Percentiles rank a stretch among this genome's conserved stretches.
Evolutionary conservation across 257 asterid genomes (phyloP).

Genomic region (Gentiana dahurica): DNA sequence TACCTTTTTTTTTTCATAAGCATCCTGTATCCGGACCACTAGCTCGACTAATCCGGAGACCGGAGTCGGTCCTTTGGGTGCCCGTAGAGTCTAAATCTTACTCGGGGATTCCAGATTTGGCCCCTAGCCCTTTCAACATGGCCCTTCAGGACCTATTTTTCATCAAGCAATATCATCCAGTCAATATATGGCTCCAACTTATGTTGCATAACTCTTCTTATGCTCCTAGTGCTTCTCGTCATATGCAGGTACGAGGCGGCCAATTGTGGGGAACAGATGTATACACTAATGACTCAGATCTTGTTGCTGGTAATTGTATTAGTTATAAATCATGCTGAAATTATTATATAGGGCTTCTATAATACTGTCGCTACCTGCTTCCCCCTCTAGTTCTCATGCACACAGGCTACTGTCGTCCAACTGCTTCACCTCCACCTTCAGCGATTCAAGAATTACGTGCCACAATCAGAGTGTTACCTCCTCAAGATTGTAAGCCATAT

Average conservation of each 20-base stretch:
- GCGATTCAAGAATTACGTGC: slow-evolving; percentile 78
- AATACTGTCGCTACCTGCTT: slow-evolving; percentile 18
- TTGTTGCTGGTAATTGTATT: slow-evolving; percentile 75
- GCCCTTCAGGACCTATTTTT: too few species aligned
- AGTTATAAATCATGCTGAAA: slow-evolving; percentile 2
- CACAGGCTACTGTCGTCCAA: slow-evolving; percentile 89
- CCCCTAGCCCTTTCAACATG: too few species aligned
- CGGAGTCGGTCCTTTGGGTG: too few species aligned
- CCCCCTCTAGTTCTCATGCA: slow-evolving; percentile 86
- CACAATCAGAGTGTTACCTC: slow-evolving; percentile 85
- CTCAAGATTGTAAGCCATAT: slow-evolving; percentile 67
- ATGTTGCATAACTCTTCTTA: neutral
- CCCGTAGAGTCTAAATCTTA: too few species aligned
- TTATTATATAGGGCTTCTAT: neutral
- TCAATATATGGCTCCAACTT: too few species aligned
- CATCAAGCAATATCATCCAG: too few species aligned
- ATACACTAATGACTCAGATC: slow-evolving; percentile 95
- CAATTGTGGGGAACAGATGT: slow-evolving; percentile 99
- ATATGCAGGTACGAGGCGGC: slow-evolving; percentile 84
- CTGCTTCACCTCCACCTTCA: slow-evolving; percentile 90
- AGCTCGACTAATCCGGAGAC: too few species aligned
- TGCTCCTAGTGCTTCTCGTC: slow-evolving; percentile 17
- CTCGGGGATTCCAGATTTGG: too few species aligned
- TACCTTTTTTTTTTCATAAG: too few species aligned
- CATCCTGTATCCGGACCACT: too few species aligned